A percentile compares a stretch with the other conserved stretches of the same genome.
These are phyloP conservation scores for Malassezia obtusa DNA, from an alignment of 1,284 basidiomycete genomes.

Conservation along the genomic window DNA sequence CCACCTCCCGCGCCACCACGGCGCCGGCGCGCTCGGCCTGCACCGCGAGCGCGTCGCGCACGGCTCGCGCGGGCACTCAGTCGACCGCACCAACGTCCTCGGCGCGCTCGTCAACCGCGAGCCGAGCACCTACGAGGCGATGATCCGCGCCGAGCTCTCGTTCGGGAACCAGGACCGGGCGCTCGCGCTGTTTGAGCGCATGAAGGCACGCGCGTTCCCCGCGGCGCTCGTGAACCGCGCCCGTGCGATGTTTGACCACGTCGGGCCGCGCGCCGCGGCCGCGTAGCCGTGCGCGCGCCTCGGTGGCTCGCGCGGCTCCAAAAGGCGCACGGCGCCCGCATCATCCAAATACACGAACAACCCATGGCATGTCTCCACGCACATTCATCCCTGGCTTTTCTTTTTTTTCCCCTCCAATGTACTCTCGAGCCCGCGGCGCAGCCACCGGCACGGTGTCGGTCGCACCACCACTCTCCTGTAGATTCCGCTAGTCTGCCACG, in stretches of 20 bases:
- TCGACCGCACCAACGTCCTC: constrained; percentile 7
- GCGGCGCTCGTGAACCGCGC: constrained; percentile 42
- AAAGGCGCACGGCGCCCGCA: no score
- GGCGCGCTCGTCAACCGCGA: constrained; percentile 72
- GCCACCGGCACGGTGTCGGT: not conserved
- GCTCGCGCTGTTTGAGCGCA: constrained; percentile 61
- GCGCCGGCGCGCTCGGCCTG: constrained; percentile 48
- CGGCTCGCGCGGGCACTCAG: constrained; percentile 1
- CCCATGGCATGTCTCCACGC: no score
- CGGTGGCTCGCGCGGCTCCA: no score
- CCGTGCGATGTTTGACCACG: constrained; percentile 24
- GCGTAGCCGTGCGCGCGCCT: not conserved
- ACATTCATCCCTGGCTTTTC: no score
- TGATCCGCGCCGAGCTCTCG: constrained; percentile 83
- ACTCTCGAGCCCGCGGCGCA: no score
- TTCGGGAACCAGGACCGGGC: constrained; percentile 66
- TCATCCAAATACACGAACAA: no score
- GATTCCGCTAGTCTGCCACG: not conserved
- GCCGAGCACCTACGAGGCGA: constrained; percentile 77
- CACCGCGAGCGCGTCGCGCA: constrained; percentile 42
- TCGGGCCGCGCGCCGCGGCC: not conserved
- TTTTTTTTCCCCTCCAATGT: no score
- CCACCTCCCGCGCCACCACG: constrained; percentile 56
- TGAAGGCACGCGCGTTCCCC: constrained; percentile 59
- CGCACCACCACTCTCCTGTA: not conserved